Conservation (phyloP, 2,329 filamentous ascomycete species). For the Neopestalotiopsis clavispora region DNA sequence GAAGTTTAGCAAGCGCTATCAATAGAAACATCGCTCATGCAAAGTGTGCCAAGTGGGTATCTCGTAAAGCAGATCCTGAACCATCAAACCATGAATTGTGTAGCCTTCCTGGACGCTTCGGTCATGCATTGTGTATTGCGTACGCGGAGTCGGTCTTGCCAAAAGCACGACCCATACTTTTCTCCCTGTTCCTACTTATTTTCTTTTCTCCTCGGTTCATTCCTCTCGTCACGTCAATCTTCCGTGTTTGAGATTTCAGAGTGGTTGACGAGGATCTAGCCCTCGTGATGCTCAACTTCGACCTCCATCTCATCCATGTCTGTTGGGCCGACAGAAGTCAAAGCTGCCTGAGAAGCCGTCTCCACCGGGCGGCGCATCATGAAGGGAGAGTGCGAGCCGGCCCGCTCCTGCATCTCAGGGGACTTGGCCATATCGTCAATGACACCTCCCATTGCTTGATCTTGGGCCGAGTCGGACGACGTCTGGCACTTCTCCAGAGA, state of each 20-base stretch:
- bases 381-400: conserved; percentile 31
- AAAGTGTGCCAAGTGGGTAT: conserved; percentile 1
- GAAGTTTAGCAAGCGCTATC: background rate
- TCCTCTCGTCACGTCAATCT: background rate
- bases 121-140: background rate
- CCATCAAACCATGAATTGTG: background rate
- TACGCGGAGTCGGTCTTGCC: too few species aligned
- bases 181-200: background rate
- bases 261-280: background rate
- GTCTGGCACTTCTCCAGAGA: conserved; percentile 27
- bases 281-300: conserved; percentile 22
- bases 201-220: background rate
- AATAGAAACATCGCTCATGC: background rate
- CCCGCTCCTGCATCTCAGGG: conserved; percentile 53
- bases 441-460: conserved; percentile 18
- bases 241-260: background rate
- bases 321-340: conserved; percentile 33
- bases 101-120: background rate
- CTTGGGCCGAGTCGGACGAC: conserved; percentile 17
- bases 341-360: conserved; percentile 25
- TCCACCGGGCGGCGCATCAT: conserved; percentile 26
- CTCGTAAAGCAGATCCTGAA: conserved; percentile 7
- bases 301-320: conserved; percentile 41
- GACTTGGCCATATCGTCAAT: conserved; percentile 25
- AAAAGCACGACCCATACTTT: too few species aligned